phyloP scores from a whole-genome alignment of 768 basidiomycete genomes.

The Pisolithus marmoratus region DNA sequence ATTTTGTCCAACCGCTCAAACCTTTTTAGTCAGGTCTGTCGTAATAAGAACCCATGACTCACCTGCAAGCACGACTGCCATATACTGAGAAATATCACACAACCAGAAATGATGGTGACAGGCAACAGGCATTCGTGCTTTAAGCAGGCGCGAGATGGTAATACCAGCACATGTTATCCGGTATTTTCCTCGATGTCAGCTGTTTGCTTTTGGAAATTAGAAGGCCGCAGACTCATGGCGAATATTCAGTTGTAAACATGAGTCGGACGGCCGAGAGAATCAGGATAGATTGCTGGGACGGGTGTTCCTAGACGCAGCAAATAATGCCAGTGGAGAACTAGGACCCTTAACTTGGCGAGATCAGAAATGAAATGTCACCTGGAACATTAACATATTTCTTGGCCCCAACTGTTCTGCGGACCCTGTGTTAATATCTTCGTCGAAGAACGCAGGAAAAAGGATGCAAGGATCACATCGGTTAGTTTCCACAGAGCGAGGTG shows the following conservation, averaged over 20 bases:
- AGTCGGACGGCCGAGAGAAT: neutral
- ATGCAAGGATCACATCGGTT: neutral
- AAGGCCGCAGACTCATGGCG: slow-evolving; percentile 1
- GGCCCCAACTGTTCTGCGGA: no score
- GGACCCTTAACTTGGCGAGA: neutral
- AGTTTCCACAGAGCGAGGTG: neutral
- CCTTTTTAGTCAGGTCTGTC: neutral
- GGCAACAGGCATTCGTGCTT: neutral
- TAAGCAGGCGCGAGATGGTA: neutral
- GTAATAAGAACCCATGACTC: slow-evolving; percentile 1
- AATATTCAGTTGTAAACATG: neutral
- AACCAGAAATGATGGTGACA: neutral
- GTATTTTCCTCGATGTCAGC: neutral
- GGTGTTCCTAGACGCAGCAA: neutral
- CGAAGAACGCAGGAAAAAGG: neutral
- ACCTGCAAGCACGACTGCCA: neutral
- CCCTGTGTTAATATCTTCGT: no score
- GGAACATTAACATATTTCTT: no score
- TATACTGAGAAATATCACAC: neutral
- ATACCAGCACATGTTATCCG: neutral
- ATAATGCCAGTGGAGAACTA: neutral
- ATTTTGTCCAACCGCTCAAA: neutral
- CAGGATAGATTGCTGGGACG: neutral
- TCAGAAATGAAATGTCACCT: neutral
- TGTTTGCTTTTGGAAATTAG: neutral